Base-by-base conservation (phyloP, 2,329 filamentous ascomycete species). In the Geoglossum cookeanum region DNA sequence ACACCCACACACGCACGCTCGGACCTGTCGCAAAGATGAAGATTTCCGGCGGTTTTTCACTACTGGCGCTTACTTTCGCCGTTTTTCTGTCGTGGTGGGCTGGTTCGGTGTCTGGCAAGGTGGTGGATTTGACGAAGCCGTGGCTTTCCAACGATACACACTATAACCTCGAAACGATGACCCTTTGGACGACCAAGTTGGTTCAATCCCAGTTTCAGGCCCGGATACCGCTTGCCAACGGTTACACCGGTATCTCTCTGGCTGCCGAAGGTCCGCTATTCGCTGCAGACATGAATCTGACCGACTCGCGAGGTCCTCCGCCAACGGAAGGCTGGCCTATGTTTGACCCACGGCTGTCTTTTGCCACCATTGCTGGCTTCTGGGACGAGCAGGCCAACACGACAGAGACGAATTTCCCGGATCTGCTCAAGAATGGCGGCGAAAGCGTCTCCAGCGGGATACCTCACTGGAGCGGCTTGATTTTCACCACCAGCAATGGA, bases 391-490 rank as follows among this genome's bases (percentile, higher is more conserved):
- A 85, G 64, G 72, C 74, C 2, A 75, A 72, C 33, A 78, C 75
- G 0, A 80, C 78, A 49, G 74, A 75, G 0, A 76, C 77, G 5
- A 86, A 86, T 62, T 85, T 83, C 62, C 74, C 74, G 0, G 86
- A 84, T 82, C 66, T 87, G 48, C 74, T 78, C 58, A 78, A 86
- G 61, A 83, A 84, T 67, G 83, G 83, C 5, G 78, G 78, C 58
- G 84, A 88, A 63, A 84, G 78, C 62, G 81, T 84, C 55, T 84
- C 87, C 60, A 78, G 77, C 55, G 84, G 84, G 29, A 75, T 88
- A 15, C 84, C 84, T 5, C 83, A 87, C 64, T 84, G 81, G 75
- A 74, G 75, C 30, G 79, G 78, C 1, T 68, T 85, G 42, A 66
- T 81, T 39, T 71, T 85, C 17, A 74, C 80, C 56, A 68, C 78